Evolutionary conservation across 768 basidiomycete species (phyloP).

Genomic region (Mycena floridula): DNA sequence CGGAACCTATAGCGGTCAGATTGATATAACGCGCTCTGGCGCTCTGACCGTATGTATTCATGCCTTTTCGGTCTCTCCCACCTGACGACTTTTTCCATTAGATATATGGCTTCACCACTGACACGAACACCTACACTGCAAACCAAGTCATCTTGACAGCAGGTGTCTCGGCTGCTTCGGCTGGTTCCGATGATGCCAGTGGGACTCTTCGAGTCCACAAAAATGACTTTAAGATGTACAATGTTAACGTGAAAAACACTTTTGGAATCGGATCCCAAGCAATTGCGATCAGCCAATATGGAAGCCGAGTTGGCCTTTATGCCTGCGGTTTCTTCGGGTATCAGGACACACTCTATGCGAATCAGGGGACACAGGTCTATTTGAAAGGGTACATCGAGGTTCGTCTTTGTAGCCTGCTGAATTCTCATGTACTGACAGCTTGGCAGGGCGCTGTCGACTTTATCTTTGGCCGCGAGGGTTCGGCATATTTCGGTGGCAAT

Average conservation of each 20-base stretch:
- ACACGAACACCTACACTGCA: conserved; percentile 29
- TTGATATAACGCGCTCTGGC: conserved; percentile 38
- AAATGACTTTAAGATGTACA: conserved; percentile 42
- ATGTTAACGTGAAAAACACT: conserved; percentile 43
- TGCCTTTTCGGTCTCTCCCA: not conserved
- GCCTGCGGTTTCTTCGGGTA: conserved; percentile 41
- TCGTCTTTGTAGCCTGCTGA: not conserved
- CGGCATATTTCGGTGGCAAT: conserved; percentile 43
- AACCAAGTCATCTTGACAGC: conserved; percentile 36
- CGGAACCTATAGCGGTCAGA: conserved; percentile 39
- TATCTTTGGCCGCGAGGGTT: conserved; percentile 39
- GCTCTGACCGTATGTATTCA: conserved; percentile 29
- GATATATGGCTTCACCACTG: conserved; percentile 40
- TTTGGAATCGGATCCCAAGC: conserved; percentile 40
- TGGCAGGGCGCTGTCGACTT: conserved; percentile 42
- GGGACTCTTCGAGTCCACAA: conserved; percentile 45
- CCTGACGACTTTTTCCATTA: conserved; percentile 7
- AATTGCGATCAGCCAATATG: conserved; percentile 45
- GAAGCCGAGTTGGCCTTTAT: conserved; percentile 37
- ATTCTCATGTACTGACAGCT: not conserved
- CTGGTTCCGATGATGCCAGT: conserved; percentile 41
- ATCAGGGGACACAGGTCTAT: conserved; percentile 43
- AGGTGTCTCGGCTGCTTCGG: conserved; percentile 25
- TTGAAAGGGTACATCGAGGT: conserved; percentile 43
- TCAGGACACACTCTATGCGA: conserved; percentile 42